These are phyloP conservation scores for Rusavskia elegans DNA, from an alignment of 495 filamentous ascomycete genomes.

Conservation along the genomic window DNA sequence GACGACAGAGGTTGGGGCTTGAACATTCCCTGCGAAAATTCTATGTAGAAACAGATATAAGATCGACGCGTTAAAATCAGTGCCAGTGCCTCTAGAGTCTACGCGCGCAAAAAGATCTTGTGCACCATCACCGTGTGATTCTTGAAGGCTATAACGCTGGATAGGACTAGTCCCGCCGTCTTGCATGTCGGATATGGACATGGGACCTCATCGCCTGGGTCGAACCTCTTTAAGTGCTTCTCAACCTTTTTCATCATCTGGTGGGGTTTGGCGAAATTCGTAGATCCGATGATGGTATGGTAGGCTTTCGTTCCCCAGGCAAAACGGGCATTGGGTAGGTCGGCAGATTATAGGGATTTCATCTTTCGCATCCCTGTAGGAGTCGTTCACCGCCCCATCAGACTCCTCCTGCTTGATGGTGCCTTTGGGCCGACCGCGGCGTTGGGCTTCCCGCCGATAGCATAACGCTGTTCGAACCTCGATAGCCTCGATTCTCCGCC, in stretches of 20 bases:
- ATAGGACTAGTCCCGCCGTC: conserved; percentile 8
- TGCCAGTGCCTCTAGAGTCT: no score
- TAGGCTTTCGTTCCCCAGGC: conserved; percentile 1
- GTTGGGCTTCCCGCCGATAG: not conserved
- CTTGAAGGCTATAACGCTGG: conserved; percentile 12
- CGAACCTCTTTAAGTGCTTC: conserved; percentile 3
- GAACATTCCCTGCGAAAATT: no score
- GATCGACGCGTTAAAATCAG: no score
- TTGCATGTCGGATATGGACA: conserved; percentile 14
- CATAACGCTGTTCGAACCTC: not conserved
- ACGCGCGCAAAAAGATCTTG: conserved; percentile 6
- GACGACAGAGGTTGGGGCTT: no score
- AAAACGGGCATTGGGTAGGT: conserved; percentile 3
- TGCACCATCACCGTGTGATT: conserved; percentile 12
- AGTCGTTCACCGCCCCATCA: not conserved
- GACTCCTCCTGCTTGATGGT: not conserved
- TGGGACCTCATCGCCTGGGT: not conserved
- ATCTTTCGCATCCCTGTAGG: not conserved
- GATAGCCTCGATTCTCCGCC: not conserved
- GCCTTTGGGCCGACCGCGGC: not conserved
- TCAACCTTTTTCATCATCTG: conserved; percentile 5
- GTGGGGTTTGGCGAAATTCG: conserved; percentile 1
- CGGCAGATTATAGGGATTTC: not conserved
- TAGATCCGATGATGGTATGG: conserved; percentile 1
- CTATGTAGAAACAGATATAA: no score